Evolutionary conservation across 23 red algal genomes (phyloP).

Genomic region (Gracilaria caudata): DNA sequence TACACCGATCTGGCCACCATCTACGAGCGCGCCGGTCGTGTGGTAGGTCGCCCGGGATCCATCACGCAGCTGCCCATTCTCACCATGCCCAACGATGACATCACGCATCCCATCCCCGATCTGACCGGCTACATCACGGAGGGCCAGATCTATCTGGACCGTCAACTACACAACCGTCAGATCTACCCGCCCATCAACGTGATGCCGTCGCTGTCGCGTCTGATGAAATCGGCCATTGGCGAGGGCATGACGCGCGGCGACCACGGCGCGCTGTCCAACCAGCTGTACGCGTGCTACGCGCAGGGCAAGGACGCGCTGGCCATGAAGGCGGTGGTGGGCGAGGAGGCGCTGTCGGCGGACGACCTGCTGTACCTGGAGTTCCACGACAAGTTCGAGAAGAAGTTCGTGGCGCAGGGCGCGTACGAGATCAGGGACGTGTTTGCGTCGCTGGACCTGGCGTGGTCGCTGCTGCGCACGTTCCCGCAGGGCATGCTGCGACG

Average conservation of each 20-base stretch:
- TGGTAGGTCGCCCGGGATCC: constrained; percentile 84
- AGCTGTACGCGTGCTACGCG: constrained; percentile 97
- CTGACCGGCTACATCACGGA: constrained; percentile 99
- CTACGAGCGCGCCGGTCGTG: constrained; percentile 93
- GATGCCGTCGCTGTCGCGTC: constrained; percentile 95
- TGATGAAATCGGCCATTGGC: constrained; percentile 99
- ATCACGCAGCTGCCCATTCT: constrained; percentile 96
- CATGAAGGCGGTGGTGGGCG: constrained; percentile 98
- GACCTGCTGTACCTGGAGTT: constrained; percentile 97
- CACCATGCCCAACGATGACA: constrained; percentile 99
- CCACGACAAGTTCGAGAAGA: constrained; percentile 92
- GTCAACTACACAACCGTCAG: constrained; percentile 95
- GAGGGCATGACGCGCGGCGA: constrained; percentile 98
- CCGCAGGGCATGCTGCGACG: constrained; percentile 85
- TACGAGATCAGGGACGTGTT: constrained; percentile 88
- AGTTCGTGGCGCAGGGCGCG: constrained; percentile 90
- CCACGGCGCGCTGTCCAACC: constrained; percentile 93
- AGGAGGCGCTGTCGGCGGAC: constrained; percentile 91
- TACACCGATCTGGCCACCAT: constrained; percentile 98
- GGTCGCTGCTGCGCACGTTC: constrained; percentile 92
- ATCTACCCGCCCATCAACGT: constrained; percentile 98
- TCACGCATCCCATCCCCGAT: constrained; percentile 98
- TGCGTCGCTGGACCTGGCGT: constrained; percentile 88
- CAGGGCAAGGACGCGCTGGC: constrained; percentile 98
- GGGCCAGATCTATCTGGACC: constrained; percentile 98